A percentile compares a stretch with the other conserved stretches of the same genome.
Evolutionary conservation across 768 basidiomycete genomes (phyloP).

Genomic region (Lactifluus hygrophoroides): DNA sequence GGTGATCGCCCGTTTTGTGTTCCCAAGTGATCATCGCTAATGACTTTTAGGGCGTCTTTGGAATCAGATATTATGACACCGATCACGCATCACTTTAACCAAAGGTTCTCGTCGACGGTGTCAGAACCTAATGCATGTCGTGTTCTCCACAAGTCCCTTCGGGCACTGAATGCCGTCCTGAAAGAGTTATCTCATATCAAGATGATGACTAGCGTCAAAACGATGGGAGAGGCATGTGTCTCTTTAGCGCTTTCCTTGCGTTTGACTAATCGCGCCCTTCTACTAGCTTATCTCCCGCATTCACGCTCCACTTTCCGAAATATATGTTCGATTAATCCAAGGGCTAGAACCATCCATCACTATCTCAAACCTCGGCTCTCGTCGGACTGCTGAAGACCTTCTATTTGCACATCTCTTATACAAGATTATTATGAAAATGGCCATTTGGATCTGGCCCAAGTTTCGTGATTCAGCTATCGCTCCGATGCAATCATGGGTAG

Average conservation of each 20-base stretch:
- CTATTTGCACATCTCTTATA: conserved; percentile 59
- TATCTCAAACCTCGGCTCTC: conserved; percentile 29
- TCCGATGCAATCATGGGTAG: conserved; percentile 46
- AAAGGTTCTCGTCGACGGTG: conserved; percentile 32
- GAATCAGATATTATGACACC: conserved; percentile 43
- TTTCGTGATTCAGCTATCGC: conserved; percentile 28
- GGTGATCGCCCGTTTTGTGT: conserved; percentile 36
- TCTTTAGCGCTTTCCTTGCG: not conserved
- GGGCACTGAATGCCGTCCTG: conserved; percentile 53
- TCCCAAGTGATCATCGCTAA: not conserved
- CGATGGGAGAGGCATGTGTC: conserved; percentile 49
- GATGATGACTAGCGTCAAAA: conserved; percentile 57
- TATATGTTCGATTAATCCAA: conserved; percentile 50
- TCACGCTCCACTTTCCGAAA: conserved; percentile 45
- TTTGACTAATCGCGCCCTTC: not conserved
- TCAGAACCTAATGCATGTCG: conserved; percentile 39
- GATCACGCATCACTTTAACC: conserved; percentile 46
- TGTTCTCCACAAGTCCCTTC: conserved; percentile 50
- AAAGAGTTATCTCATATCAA: conserved; percentile 67
- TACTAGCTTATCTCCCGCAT: conserved; percentile 48
- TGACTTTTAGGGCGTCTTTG: conserved; percentile 46
- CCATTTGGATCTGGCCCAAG: conserved; percentile 58
- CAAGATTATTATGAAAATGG: conserved; percentile 66
- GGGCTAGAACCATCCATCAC: conserved; percentile 29
- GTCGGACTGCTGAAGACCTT: conserved; percentile 39